Evolutionary conservation across 2,329 filamentous ascomycete genomes (phyloP), one percentile per base, ranked within the genome.

Genomic region (Gremmenia infestans): DNA sequence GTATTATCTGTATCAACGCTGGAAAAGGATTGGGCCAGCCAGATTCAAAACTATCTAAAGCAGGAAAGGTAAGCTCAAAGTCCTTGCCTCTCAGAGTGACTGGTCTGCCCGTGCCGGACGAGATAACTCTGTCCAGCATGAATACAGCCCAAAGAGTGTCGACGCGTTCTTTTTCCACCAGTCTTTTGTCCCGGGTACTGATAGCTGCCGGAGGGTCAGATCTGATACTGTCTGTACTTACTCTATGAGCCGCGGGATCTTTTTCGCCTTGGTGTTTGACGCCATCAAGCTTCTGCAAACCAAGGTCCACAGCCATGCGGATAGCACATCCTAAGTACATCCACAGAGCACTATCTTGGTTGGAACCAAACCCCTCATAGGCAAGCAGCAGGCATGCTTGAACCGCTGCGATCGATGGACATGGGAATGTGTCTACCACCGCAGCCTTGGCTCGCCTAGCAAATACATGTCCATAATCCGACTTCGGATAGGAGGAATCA

Each of bases 131-230:
- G 66, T 96, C 91, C 1, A 96, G 80, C 61, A 95, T 87, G 70
- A 95, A 95, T 11, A 96, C 87, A 4, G 89, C 86, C 91, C 91
- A 96, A 63, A 96, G 91, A 0, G 91, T 93, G 65, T 96, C 89
- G 45, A 91, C 85, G 15, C 89, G 82, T 67, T 95, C 91, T 60
- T 91, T 84, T 64, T 95, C 90, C 3, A 89, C 81, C 65, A 82
- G 86, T 60, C 75, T 79, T 70, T 81, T 82, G 65, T 86, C 84
- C 1, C 72, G 75, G 55, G 70, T 80, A 58, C 72, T 72, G 63
- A 37, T 69, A 47, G 62, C 23, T 14, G 64, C 58, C 53, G 69
- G 59, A 39, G 64, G 55, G 59, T 78, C 73, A 37, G 74, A 66
- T 4, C 76, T 73, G 14, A 74, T 73, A 50, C 73, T 60, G 60